These are phyloP conservation scores for Hydnomerulius pinastri DNA, from an alignment of 768 basidiomycete species.

Conservation along the genomic window DNA sequence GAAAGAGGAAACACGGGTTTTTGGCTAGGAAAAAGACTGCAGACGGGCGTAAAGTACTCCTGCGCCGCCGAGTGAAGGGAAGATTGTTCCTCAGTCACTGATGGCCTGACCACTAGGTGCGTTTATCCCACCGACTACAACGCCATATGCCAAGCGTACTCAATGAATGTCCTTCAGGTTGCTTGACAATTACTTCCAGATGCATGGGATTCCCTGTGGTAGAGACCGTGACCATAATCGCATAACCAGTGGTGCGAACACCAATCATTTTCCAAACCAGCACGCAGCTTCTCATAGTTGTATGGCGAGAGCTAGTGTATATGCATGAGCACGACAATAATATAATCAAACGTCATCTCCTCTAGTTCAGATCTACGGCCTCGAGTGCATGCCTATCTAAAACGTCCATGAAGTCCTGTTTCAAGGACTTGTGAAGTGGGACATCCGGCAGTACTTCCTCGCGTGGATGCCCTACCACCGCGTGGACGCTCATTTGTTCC, in stretches of 20 bases:
- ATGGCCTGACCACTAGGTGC: conserved; percentile 17
- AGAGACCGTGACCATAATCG: no score
- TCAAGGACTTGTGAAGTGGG: conserved; percentile 12
- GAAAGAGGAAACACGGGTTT: conserved; percentile 94
- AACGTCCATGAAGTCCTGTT: conserved; percentile 12
- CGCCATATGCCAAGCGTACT: no score
- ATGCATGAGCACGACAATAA: not conserved
- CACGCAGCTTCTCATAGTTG: no score
- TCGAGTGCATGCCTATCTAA: conserved; percentile 26
- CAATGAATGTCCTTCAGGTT: no score
- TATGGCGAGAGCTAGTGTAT: no score
- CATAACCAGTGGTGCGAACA: no score
- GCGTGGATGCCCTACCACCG: not conserved
- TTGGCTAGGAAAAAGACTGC: conserved; percentile 70
- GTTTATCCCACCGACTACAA: no score
- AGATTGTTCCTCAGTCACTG: conserved; percentile 82
- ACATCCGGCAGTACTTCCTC: not conserved
- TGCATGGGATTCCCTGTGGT: no score
- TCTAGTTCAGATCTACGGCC: conserved; percentile 23
- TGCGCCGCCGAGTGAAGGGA: conserved; percentile 70
- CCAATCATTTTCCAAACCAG: no score
- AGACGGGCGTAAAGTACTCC: conserved; percentile 72
- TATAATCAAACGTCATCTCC: no score
- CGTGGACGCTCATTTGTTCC: conserved; percentile 9
- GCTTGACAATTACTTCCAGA: no score